These are phyloP conservation scores for Arthrobotrys iridis DNA, from an alignment of 2,329 filamentous ascomycete genomes.

Conservation along the genomic window DNA sequence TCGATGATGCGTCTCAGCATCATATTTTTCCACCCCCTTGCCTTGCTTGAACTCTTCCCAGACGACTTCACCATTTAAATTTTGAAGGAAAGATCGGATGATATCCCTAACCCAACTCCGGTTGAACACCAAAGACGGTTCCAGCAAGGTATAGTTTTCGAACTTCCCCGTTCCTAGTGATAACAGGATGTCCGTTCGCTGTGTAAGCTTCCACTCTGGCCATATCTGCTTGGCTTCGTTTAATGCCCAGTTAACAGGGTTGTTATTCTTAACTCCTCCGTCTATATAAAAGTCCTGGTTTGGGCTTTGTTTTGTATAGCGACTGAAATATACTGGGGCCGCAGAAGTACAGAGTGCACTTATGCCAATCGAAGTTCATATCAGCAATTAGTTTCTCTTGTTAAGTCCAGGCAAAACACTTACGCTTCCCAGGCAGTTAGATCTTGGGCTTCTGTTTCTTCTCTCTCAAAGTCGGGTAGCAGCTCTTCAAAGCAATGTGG, in stretches of 20 bases:
- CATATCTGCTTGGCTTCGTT: conserved; percentile 2
- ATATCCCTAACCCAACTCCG: neutral
- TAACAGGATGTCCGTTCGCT: neutral
- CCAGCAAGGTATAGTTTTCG: neutral
- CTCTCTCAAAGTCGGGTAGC: neutral
- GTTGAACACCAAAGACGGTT: neutral
- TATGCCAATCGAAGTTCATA: neutral
- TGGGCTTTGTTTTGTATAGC: neutral
- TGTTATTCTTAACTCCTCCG: neutral
- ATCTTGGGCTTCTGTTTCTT: neutral
- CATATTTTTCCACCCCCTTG: neutral
- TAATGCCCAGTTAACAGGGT: neutral
- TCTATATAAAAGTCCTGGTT: neutral
- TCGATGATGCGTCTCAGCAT: neutral
- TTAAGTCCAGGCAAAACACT: neutral
- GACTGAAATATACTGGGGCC: neutral
- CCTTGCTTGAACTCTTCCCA: neutral
- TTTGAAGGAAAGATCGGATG: neutral
- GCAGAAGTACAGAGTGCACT: neutral
- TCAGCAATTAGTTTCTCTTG: too few species aligned
- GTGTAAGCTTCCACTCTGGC: neutral
- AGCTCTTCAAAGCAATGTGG: neutral
- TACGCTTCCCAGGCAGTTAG: conserved; percentile 1
- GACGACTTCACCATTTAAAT: neutral
- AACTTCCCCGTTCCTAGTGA: neutral